phyloP scores from a whole-genome alignment of 352 stramenopile genomes.

The Elongisporangium prolatum region DNA sequence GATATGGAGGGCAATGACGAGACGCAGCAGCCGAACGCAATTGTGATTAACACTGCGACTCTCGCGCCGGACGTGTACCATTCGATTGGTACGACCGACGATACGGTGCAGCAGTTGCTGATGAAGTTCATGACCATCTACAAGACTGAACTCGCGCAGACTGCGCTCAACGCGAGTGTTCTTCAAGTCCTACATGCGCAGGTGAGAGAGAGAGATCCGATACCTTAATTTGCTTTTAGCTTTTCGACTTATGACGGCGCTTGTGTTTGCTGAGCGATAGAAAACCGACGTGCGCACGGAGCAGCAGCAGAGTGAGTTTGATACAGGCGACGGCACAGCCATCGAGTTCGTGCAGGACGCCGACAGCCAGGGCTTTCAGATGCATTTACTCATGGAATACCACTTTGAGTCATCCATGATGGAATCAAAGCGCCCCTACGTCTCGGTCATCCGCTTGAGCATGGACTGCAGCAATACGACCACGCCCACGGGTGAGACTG shows the following conservation, averaged over 20 bases:
- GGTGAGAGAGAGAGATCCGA: slow-evolving; percentile 9
- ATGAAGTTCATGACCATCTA: slow-evolving; percentile 48
- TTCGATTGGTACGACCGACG: slow-evolving; percentile 11
- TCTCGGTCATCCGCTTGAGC: slow-evolving; percentile 43
- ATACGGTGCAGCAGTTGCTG: slow-evolving; percentile 30
- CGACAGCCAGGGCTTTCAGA: slow-evolving; percentile 34
- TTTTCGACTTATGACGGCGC: background rate
- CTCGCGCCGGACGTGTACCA: slow-evolving; percentile 13
- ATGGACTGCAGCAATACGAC: slow-evolving; percentile 55
- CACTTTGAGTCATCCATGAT: slow-evolving; percentile 55
- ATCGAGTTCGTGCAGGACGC: slow-evolving; percentile 36
- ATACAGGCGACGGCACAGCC: slow-evolving; percentile 18
- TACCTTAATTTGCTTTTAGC: background rate
- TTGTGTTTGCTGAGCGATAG: slow-evolving; percentile 7
- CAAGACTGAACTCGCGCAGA: slow-evolving; percentile 33
- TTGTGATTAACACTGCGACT: background rate
- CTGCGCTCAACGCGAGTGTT: slow-evolving; percentile 36
- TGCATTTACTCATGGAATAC: slow-evolving; percentile 56
- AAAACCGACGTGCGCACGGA: slow-evolving; percentile 30
- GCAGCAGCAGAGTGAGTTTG: slow-evolving; percentile 36
- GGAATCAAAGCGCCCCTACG: slow-evolving; percentile 42
- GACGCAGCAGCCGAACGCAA: background rate
- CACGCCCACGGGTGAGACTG: slow-evolving; percentile 5
- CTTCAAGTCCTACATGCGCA: slow-evolving; percentile 48
- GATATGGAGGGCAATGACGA: background rate